Base-by-base conservation (phyloP, 305 asterid genomes). In the Salvia sclarea region DNA sequence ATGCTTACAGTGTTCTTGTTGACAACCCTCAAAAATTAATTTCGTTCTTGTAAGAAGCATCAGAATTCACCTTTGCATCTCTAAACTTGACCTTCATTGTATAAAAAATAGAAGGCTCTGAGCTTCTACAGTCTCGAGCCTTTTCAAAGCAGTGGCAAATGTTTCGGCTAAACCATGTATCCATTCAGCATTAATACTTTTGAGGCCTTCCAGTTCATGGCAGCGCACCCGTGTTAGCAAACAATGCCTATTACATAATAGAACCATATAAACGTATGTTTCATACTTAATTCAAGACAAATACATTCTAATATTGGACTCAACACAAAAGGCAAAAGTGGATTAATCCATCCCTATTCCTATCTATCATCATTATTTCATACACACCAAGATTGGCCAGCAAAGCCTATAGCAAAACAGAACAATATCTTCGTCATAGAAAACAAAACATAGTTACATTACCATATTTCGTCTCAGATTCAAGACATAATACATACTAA, bases 211-310 rank as follows among this genome's bases (percentile, higher is more conserved):
- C 0, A 85, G 87, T 44, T 85, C 87, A 22, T 83, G 87, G 76
- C 98, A 89, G 91, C 9, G 98, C 96, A 80, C 98, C 97, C 98
- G 91, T 94, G 86, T 91, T 89, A 18, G 99, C 98, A 47, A 94
- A 92, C 85, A 94, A 84, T 22, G 99, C 99, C 99, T 94, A 58
- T 73, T 80, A 52, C 74, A 80, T 9, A 71, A 76, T 45, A 73
- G 10, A 78, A 35, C 37, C 18, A 3, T n/a, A 52, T 25, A 16
- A 13, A 22, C 41, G 6, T 70, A 55, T 5, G 6, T 68, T 41
- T 37, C 57, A 55, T 31, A 5, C 22, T 38, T 17, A 33, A 43
- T 59, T 45, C 53, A 54, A 68, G 62, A 30, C 48, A 53, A 11
- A 44, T 22, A 54, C 8, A 35, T 47, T 11, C 16, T 7, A 16